A percentile compares a stretch with the other conserved stretches of the same genome.
Evolutionary conservation across 1,284 basidiomycete genomes (phyloP).

Genomic region (Microbotryum scabiosae): DNA sequence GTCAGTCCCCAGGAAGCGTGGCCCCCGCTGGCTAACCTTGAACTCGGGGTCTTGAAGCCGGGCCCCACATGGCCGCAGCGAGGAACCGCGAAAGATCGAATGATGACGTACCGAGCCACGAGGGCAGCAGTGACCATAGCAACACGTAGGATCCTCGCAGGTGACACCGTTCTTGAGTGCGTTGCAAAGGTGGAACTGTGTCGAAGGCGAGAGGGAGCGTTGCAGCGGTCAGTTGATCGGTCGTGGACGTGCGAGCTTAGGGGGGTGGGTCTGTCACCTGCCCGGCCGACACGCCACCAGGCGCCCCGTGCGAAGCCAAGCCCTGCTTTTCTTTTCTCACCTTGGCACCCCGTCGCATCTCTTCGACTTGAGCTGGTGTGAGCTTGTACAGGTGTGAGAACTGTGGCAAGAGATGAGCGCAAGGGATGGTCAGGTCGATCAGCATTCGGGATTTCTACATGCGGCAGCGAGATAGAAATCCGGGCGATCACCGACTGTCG

Average conservation of each 20-base stretch:
- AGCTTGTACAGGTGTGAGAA: conserved; percentile 16
- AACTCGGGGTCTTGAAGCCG: no score
- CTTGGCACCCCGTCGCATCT: conserved; percentile 8
- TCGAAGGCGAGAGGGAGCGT: neutral
- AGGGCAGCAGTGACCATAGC: conserved; percentile 1
- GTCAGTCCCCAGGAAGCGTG: no score
- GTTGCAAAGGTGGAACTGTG: conserved; percentile 10
- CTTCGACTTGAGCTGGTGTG: conserved; percentile 3
- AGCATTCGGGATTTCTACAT: neutral
- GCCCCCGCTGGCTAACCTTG: no score
- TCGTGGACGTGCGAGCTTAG: neutral
- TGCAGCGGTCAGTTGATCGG: neutral
- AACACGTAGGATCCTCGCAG: conserved; percentile 5
- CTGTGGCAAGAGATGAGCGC: neutral
- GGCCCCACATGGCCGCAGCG: no score
- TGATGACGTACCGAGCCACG: neutral
- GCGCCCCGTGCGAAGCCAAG: no score
- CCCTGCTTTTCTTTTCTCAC: no score
- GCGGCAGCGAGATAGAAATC: neutral
- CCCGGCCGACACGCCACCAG: no score
- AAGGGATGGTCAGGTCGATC: neutral
- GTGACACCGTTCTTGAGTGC: conserved; percentile 4
- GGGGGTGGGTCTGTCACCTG: no score
- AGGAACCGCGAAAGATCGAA: neutral
- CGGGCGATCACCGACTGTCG: neutral